Evolutionary conservation across 257 asterid genomes (phyloP).

Genomic region (Solanum pinnatisectum): DNA sequence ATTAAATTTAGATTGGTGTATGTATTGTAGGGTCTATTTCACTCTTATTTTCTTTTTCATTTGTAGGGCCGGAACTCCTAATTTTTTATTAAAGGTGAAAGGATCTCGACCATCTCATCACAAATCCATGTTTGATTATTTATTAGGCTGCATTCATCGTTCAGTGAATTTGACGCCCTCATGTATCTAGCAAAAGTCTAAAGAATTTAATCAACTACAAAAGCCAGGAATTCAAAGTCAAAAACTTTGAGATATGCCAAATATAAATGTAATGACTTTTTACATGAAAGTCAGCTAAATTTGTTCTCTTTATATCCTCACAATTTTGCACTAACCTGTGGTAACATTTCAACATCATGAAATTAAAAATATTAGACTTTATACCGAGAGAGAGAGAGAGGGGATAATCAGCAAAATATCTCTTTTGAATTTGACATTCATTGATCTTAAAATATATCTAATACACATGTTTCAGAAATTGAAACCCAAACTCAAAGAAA

Average conservation of each 20-base stretch:
- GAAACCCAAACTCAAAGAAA: not conserved
- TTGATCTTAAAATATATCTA: no score
- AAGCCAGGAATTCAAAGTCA: not conserved
- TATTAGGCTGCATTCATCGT: not conserved
- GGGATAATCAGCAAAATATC: no score
- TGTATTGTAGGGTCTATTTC: not conserved
- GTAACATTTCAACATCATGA: not conserved
- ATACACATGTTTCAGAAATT: no score
- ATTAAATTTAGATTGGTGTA: not conserved
- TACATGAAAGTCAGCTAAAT: not conserved
- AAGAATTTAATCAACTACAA: not conserved
- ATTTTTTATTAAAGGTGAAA: not conserved
- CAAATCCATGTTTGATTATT: not conserved
- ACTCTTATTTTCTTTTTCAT: not conserved
- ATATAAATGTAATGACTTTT: not conserved
- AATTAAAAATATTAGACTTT: not conserved
- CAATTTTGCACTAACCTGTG: not conserved
- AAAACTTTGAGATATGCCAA: not conserved
- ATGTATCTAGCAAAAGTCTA: not conserved
- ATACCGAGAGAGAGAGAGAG: not conserved
- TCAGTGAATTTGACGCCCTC: not conserved
- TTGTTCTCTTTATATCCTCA: not conserved
- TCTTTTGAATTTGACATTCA: no score
- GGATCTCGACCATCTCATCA: not conserved
- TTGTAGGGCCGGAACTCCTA: accelerated